Evolutionary conservation across 2,329 filamentous ascomycete species (phyloP), one percentile per base, ranked within the genome.

Genomic region (Colletotrichum sp.): DNA sequence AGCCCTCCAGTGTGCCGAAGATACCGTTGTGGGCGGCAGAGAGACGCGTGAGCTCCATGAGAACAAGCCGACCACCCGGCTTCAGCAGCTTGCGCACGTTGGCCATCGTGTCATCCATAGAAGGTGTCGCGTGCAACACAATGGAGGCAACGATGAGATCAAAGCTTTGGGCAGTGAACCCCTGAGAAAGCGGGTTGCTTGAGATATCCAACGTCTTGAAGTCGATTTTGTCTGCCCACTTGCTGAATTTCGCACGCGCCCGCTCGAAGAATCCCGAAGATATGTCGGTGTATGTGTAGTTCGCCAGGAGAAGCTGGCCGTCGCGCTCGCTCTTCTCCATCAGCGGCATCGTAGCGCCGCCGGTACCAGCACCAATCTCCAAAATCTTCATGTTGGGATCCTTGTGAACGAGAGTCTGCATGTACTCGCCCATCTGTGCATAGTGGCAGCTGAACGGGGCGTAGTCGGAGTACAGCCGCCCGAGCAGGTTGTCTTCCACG

Each of bases 321-420:
- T 89, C 0, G 86, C 81, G 16, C 82, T 83, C 3, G 86, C 87
- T 4, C 85, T 87, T 1, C 87, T 87, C 10, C 59, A 34, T 34
- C 15, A 34, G 28, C 26, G 34, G 34, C 34, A 39, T 39, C 34
- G 34, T 39, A 39, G 34, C 34, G 34, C 34, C 34, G 34, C 34
- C 34, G 34, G 34, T 39, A 39, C 34, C 34, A 39, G 34, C 34
- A 39, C 34, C 34, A 39, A 39, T 32, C 59, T 18, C 16, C 59
- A 39, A 75, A 39, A 18, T 64, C 64, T 66, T 77, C 55, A 7
- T 68, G 57, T 7, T 71, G 77, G 21, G 66, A 59, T 12, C 15
- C 34, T 68, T 67, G 55, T 68, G 60, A 18, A 61, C 60, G 7
- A 78, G 39, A 30, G 69, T 65, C 4, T 9, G 18, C 12, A 74